phyloP scores from a whole-genome alignment of 768 basidiomycete species.

The Rhodosporidiobolus sp. region DNA sequence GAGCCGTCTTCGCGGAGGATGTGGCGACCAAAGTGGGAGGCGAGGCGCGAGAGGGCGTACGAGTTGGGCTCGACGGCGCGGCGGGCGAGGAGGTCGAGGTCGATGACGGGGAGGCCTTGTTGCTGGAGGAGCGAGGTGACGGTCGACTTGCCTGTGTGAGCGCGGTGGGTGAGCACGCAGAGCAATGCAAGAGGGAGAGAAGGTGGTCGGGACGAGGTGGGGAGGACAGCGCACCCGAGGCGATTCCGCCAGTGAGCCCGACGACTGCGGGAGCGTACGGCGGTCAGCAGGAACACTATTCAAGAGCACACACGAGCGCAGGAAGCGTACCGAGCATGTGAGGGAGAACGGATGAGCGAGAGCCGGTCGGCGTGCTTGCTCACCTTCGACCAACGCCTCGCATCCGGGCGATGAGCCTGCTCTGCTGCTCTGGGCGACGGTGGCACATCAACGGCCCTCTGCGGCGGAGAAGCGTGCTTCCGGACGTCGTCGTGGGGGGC shows the following conservation, averaged over 20 bases:
- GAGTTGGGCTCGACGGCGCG: slow-evolving; percentile 81
- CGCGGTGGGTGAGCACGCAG: neutral
- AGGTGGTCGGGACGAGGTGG: neutral
- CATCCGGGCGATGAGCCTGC: too few species aligned
- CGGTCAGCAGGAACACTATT: too few species aligned
- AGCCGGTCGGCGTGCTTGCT: too few species aligned
- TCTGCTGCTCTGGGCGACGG: too few species aligned
- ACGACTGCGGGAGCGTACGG: slow-evolving; percentile 59
- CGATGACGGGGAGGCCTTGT: slow-evolving; percentile 69
- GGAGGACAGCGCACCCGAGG: slow-evolving; percentile 55
- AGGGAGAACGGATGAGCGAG: neutral
- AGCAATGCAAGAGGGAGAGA: neutral
- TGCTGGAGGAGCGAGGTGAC: slow-evolving; percentile 70
- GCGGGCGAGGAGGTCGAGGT: slow-evolving; percentile 86
- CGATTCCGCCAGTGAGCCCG: slow-evolving; percentile 93
- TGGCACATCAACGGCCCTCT: too few species aligned
- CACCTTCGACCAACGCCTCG: too few species aligned
- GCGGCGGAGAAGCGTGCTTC: too few species aligned
- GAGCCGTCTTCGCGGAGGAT: slow-evolving; percentile 66
- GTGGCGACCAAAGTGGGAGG: slow-evolving; percentile 65
- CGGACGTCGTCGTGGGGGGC: too few species aligned
- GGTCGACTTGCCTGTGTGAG: slow-evolving; percentile 76
- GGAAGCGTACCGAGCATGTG: slow-evolving; percentile 15
- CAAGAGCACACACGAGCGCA: too few species aligned
- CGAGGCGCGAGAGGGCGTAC: slow-evolving; percentile 65